phyloP scores from a whole-genome alignment of 208 protist species.

The Crithidia sp. region DNA sequence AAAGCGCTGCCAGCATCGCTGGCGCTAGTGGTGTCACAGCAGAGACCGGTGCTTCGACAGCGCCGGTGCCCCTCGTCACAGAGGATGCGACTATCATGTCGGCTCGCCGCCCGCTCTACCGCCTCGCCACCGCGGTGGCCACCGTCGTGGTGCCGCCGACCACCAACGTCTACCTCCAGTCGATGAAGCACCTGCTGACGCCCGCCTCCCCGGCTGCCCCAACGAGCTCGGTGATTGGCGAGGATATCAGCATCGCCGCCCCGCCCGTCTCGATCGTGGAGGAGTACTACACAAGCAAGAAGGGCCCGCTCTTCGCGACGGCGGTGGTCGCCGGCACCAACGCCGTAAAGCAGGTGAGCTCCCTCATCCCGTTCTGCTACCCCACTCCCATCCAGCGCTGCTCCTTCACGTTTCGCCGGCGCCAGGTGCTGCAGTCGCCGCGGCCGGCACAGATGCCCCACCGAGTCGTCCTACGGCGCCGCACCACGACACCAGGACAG shows the following conservation, averaged over 20 bases:
- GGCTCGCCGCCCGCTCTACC: slow-evolving; percentile 48
- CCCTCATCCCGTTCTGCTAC: slow-evolving; percentile 96
- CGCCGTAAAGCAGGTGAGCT: slow-evolving; percentile 92
- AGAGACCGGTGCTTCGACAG: not conserved
- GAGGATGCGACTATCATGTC: slow-evolving; percentile 1
- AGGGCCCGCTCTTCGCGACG: slow-evolving; percentile 86
- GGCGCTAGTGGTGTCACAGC: not conserved
- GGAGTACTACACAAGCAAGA: slow-evolving; percentile 88
- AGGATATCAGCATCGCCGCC: slow-evolving; percentile 3
- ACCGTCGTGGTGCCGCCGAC: slow-evolving; percentile 80
- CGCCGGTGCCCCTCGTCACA: not conserved
- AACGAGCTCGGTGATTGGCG: slow-evolving; percentile 1
- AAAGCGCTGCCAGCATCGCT: not conserved
- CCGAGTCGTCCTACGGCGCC: slow-evolving; percentile 75
- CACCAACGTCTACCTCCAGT: slow-evolving; percentile 63
- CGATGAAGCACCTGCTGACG: slow-evolving; percentile 74
- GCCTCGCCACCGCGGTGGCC: slow-evolving; percentile 80
- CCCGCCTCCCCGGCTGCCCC: slow-evolving; percentile 30
- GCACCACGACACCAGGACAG: slow-evolving; percentile 39
- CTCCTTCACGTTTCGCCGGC: slow-evolving; percentile 85
- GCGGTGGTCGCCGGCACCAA: slow-evolving; percentile 92
- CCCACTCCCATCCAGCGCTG: slow-evolving; percentile 89
- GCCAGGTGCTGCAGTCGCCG: slow-evolving; percentile 43
- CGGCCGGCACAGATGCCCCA: slow-evolving; percentile 74
- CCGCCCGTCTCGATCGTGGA: slow-evolving; percentile 62